A percentile compares a stretch with the other conserved stretches of the same genome.
phyloP scores from a whole-genome alignment of 257 asterid genomes.

The Solanum medicagineum region DNA sequence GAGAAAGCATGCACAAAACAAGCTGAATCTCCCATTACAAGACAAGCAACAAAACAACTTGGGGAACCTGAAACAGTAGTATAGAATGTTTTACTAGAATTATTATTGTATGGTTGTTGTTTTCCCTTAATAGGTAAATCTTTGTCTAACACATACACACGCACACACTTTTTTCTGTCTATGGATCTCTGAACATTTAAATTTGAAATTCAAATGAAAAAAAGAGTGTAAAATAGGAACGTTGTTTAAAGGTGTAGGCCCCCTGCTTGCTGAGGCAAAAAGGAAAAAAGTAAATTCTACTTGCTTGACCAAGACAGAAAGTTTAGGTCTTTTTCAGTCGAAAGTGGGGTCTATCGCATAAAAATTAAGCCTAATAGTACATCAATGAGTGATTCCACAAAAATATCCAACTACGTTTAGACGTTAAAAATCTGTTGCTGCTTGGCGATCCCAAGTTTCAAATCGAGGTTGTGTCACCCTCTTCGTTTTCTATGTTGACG shows the following conservation, averaged over 20 bases:
- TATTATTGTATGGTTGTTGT: neutral
- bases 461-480: no score
- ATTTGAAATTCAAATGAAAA: constrained; percentile 68
- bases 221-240: neutral
- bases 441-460: no score
- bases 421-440: no score
- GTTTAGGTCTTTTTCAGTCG: neutral
- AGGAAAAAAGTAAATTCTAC: neutral
- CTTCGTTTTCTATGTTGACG: no score
- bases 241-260: neutral
- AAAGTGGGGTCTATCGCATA: neutral
- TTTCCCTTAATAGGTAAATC: neutral
- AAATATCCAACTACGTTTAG: no score
- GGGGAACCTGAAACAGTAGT: neutral
- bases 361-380: no score
- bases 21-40: constrained; percentile 67
- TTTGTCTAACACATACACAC: neutral
- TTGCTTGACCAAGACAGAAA: neutral
- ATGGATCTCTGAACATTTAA: neutral
- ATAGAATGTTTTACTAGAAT: neutral
- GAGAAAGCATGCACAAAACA: constrained; percentile 71
- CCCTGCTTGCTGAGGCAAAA: neutral
- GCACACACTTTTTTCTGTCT: neutral
- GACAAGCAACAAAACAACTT: neutral
- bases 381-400: no score